phyloP scores from a whole-genome alignment of 345 rosid genomes.

The Turnera subulata region DNA sequence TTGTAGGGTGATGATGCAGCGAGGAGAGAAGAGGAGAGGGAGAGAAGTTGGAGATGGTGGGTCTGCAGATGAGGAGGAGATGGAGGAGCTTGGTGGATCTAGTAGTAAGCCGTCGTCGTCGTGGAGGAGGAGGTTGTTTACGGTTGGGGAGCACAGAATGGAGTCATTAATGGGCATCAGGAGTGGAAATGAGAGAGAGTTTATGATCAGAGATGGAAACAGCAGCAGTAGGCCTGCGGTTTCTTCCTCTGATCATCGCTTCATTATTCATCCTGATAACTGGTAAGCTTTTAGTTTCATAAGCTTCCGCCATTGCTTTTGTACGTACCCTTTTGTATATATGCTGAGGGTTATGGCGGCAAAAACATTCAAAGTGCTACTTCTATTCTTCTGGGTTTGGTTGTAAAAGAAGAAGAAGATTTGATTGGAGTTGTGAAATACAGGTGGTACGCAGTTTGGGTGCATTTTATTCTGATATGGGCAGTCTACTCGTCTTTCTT shows the following conservation, averaged over 20 bases:
- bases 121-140: no score
- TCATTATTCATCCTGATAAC: constrained; percentile 27
- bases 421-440: neutral
- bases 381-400: neutral
- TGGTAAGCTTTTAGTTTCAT: constrained; percentile 13
- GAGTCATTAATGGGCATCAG: no score
- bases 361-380: neutral
- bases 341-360: neutral
- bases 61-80: no score
- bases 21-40: no score
- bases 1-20: no score
- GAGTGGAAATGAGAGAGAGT: no score
- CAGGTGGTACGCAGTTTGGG: constrained; percentile 73
- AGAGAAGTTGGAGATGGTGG: no score
- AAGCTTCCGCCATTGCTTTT: neutral
- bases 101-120: no score
- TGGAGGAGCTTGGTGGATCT: no score
- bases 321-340: neutral
- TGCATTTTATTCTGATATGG: constrained; percentile 69
- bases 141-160: no score
- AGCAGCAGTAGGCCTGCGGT: no score
- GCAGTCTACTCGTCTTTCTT: constrained; percentile 89
- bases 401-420: neutral
- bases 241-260: neutral
- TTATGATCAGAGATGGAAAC: no score